Conservation (phyloP, 129 eudicot species). For the carrot (Daucus carota) region DH1_v3.0 NC_030384.2:44072501-44073000, state of each 20-base stretch:
- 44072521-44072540: not conserved
- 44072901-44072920: not conserved
- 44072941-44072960: not conserved
- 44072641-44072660: not conserved
- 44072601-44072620: not conserved
- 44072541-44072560: not conserved
- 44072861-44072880: not conserved
- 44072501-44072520: not conserved
- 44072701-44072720: not conserved
- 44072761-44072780: not conserved
- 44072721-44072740: not conserved
- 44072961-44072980: not conserved
- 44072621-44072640: not conserved
- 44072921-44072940: not conserved
- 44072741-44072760: not conserved
- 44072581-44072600: not conserved
- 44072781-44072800: not conserved
- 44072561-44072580: not conserved
- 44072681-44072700: not conserved
- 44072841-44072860: not conserved
- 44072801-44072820: not conserved
- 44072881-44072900: not conserved
- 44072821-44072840: not conserved
- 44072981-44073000: not conserved
- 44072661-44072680: not conserved